Percentiles rank a stretch among this genome's conserved stretches.
Evolutionary conservation across 345 rosid species (phyloP).

Genomic region (Iberis pinnata): DNA sequence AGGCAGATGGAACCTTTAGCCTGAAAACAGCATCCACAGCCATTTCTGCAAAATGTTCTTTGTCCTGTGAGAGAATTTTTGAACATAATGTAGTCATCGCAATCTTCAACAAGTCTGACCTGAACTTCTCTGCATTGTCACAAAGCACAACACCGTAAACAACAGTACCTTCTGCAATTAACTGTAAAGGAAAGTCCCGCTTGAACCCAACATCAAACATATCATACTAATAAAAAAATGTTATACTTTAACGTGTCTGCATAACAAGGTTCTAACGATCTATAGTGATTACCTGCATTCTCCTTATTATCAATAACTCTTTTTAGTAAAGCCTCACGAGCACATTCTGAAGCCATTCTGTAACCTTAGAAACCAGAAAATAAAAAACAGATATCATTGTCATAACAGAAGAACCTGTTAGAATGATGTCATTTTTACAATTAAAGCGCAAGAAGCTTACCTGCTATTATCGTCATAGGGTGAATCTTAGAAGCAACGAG

Average conservation of each 20-base stretch:
- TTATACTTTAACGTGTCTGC: background rate
- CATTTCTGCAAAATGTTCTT: conserved; percentile 77
- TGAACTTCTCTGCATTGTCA: conserved; percentile 66
- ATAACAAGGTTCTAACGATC: background rate
- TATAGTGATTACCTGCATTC: conserved; percentile 46
- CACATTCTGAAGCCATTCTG: conserved; percentile 95
- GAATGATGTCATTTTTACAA: background rate
- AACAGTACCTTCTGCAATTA: background rate
- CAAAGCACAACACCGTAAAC: conserved; percentile 5
- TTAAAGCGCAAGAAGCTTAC: conserved; percentile 23
- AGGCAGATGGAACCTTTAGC: conserved; percentile 47
- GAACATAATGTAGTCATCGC: conserved; percentile 92
- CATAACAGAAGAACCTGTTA: background rate
- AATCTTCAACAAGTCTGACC: conserved; percentile 77
- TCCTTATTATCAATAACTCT: conserved; percentile 76
- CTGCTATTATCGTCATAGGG: conserved; percentile 94
- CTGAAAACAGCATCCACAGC: conserved; percentile 96
- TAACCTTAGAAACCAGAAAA: conserved; percentile 47
- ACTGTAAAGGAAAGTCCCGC: background rate
- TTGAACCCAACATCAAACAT: background rate
- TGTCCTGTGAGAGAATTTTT: conserved; percentile 88
- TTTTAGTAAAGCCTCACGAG: conserved; percentile 60
- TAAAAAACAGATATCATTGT: background rate
- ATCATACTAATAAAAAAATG: background rate
- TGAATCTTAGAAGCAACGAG: conserved; percentile 84